phyloP scores from a whole-genome alignment of 2,329 filamentous ascomycete species.

The Aspergillus tanneri region DNA sequence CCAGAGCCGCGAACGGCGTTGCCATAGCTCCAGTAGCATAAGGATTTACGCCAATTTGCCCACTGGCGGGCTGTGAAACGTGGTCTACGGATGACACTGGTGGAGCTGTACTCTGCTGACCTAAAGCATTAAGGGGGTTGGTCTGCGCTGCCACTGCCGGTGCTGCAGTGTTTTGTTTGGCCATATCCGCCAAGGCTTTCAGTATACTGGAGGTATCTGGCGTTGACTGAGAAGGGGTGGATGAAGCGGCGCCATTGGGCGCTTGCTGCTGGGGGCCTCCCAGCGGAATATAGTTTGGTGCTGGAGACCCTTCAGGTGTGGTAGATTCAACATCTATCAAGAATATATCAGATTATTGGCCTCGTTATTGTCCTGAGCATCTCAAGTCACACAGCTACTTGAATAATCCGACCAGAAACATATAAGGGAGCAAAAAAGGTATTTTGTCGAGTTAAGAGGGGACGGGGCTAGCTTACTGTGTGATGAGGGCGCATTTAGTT shows the following conservation, averaged over 20 bases:
- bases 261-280: slow-evolving; percentile 33
- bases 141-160: slow-evolving; percentile 40
- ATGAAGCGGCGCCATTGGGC: slow-evolving; percentile 24
- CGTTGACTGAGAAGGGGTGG: slow-evolving; percentile 34
- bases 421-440: no score
- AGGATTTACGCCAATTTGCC: slow-evolving; percentile 61
- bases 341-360: slow-evolving; percentile 28
- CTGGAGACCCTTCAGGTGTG: slow-evolving; percentile 61
- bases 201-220: slow-evolving; percentile 66
- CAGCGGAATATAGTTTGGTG: slow-evolving; percentile 44
- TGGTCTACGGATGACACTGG: slow-evolving; percentile 48
- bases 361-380: not conserved
- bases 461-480: slow-evolving; percentile 60
- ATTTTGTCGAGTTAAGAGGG: no score
- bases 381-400: no score
- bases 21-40: slow-evolving; percentile 48
- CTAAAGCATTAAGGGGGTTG: slow-evolving; percentile 52
- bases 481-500: slow-evolving; percentile 61
- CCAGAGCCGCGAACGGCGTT: slow-evolving; percentile 49
- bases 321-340: slow-evolving; percentile 62
- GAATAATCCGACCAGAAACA: no score
- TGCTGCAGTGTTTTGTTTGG: slow-evolving; percentile 66
- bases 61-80: slow-evolving; percentile 40
- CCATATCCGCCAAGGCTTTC: slow-evolving; percentile 76
- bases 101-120: slow-evolving; percentile 45